These are phyloP conservation scores for Boletus hoseneyae DNA, from an alignment of 1,284 basidiomycete genomes.

Conservation along the genomic window DNA sequence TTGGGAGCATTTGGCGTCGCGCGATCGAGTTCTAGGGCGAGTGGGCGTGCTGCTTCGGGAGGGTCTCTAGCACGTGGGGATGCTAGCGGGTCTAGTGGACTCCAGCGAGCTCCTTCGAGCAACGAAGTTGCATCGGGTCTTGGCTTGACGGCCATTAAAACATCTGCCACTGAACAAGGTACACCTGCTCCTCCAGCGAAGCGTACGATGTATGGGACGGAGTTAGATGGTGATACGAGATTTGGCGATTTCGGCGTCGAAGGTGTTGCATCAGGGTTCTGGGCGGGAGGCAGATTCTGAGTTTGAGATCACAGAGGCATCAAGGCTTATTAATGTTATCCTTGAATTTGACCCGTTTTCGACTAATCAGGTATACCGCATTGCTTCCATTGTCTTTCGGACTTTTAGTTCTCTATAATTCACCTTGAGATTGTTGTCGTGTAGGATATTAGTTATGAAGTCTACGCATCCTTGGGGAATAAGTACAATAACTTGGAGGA, in stretches of 20 bases:
- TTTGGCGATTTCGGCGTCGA: slow-evolving; percentile 80
- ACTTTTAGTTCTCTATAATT: not conserved
- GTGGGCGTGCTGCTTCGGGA: slow-evolving; percentile 29
- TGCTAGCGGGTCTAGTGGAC: slow-evolving; percentile 24
- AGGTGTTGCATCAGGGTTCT: slow-evolving; percentile 66
- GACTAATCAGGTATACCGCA: slow-evolving; percentile 10
- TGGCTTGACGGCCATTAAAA: slow-evolving; percentile 36
- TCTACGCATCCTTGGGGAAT: not conserved
- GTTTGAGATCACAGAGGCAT: slow-evolving; percentile 17
- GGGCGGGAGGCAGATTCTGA: slow-evolving; percentile 47
- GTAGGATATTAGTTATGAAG: slow-evolving; percentile 22
- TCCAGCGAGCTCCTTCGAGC: slow-evolving; percentile 33
- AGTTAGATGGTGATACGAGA: slow-evolving; percentile 67
- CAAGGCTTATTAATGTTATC: slow-evolving; percentile 7
- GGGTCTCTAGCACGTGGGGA: slow-evolving; percentile 30
- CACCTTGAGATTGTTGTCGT: slow-evolving; percentile 12
- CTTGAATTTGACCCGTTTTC: slow-evolving; percentile 9
- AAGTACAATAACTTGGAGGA: not conserved
- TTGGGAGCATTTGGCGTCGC: slow-evolving; percentile 30
- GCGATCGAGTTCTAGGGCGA: slow-evolving; percentile 33
- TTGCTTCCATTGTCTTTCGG: slow-evolving; percentile 3
- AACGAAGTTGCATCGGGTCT: slow-evolving; percentile 39
- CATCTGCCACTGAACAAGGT: slow-evolving; percentile 28
- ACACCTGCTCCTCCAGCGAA: slow-evolving; percentile 39
- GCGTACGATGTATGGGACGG: slow-evolving; percentile 78